Base-by-base conservation (phyloP, 371 early-diverging fungal genomes). In the Synchytrium microbalum region DNA sequence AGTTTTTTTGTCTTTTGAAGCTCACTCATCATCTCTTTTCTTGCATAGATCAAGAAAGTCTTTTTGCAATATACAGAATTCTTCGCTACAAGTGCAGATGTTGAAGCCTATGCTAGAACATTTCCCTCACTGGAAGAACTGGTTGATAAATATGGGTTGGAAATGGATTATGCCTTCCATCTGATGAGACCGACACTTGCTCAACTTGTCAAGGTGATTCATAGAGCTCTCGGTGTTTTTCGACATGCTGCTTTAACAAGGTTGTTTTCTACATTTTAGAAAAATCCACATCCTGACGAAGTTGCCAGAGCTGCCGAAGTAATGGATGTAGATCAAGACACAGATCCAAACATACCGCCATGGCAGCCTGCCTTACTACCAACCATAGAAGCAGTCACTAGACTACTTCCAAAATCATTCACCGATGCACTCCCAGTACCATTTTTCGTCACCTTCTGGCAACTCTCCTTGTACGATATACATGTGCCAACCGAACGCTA, bases 381-480 rank as follows among this genome's bases (percentile, higher is more conserved):
- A 19, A 67, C 57, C 28, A 64, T 73, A 14, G 54, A 54, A 3
- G 32, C 59, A 24, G 71, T 72, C 16, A 62, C 56, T 14, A 61
- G 64, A 16, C 63, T 71, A 5, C 67, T 79, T 3, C 74, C 74
- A 1, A 23, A 27, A 19, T 51, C 33, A n/a, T 61, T 64, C 0
- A 5, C 53, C 24, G 53, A 60, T 60, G 73, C 69, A 5, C 24
- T 94, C 31, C 81, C 84, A 1, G 79, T 90, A 0, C 81, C 86
- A 62, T 93, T 95, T 72, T 93, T 85, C 63, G 78, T 82, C 0
- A 84, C 86, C 0, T 95, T 95, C 65, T 95, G 94, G 95, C 86
- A 88, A 57, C 71, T 95, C 32, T 73, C 81, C 1, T 68, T 91
- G 0, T 88, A 90, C 67, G 96, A 95, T 67, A 88, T 94, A 5